Conservation (phyloP, 2,329 filamentous ascomycete species). For the Colletotrichum acutatum region DNA sequence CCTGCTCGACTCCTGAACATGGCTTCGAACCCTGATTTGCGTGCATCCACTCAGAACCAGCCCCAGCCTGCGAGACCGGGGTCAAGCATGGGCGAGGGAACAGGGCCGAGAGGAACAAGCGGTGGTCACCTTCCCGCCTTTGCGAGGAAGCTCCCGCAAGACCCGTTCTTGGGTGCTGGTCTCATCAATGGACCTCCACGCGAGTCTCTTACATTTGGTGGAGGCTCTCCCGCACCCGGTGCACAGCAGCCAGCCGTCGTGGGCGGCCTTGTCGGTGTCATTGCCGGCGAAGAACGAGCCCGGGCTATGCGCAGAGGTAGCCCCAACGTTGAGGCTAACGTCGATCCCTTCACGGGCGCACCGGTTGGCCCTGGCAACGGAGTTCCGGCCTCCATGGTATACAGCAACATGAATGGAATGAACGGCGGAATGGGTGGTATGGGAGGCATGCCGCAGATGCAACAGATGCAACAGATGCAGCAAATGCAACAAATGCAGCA, state of each 20-base stretch:
- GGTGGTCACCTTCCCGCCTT: slow-evolving; percentile 78
- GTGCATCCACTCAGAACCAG: slow-evolving; percentile 59
- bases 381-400: slow-evolving; percentile 58
- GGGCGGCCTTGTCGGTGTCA: slow-evolving; percentile 87
- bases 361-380: slow-evolving; percentile 61
- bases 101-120: slow-evolving; percentile 43
- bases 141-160: slow-evolving; percentile 82
- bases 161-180: slow-evolving; percentile 85
- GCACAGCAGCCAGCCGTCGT: slow-evolving; percentile 58
- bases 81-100: slow-evolving; percentile 67
- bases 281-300: slow-evolving; percentile 84
- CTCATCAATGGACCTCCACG: slow-evolving; percentile 78
- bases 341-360: slow-evolving; percentile 48
- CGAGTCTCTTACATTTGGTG: slow-evolving; percentile 79
- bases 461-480: slow-evolving; percentile 38
- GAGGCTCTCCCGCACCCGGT: slow-evolving; percentile 57
- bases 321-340: slow-evolving; percentile 70
- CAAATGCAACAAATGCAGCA: slow-evolving; percentile 23
- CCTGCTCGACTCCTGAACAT: slow-evolving; percentile 74
- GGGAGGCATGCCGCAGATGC: slow-evolving; percentile 41
- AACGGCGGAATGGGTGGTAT: slow-evolving; percentile 39
- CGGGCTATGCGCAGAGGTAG: slow-evolving; percentile 82
- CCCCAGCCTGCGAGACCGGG: slow-evolving; percentile 61
- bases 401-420: slow-evolving; percentile 42
- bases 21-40: slow-evolving; percentile 78